Evolutionary conservation across 2,329 filamentous ascomycete species (phyloP), one percentile per base, ranked within the genome.

Genomic region (Sarocladium strictum): DNA sequence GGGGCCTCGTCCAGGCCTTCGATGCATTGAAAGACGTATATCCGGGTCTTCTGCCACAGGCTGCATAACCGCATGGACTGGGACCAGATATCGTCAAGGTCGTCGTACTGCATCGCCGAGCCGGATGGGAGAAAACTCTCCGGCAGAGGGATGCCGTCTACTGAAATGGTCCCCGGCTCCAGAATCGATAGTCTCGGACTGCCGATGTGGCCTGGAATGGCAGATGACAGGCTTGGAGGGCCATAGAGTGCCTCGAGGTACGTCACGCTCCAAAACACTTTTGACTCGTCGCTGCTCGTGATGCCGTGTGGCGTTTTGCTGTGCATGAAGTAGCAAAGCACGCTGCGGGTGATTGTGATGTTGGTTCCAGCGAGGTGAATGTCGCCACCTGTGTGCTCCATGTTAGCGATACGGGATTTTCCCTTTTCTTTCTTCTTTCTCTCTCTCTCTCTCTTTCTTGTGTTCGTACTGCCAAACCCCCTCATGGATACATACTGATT

Each of bases 1-100:
- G 51, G 51, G 3, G 35, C 17, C 9, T 53, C 51, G 3, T 14
- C 26, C n/a, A 32, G 37, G 11, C 51, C 51, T 43, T 40, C 32
- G 11, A 53, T 53, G 35, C 51, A 53, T 41, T 41, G 40, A 7
- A 35, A 53, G 24, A 53, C 37, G 35, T 40, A 53, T 24, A 14
- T 32, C 33, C 51, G 33, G 24, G 37, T 38, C 2, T 53, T 14
- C 10, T 27, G 32, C 51, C 51, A 53, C 1, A 53, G 24, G 19
- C 32, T 53, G 51, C 51, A 35, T 17, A 53, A 21, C 1, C 51
- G n/a, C 24, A 41, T 15, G n/a, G 17, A 23, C 9, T 53, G 29
- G 9, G 51, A 38, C 51, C 51, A 53, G 12, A 41, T 38, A 21
- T 41, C 35, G n/a, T 45, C 41, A 23, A 45, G 41, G 17, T 26